phyloP scores from a whole-genome alignment of 306 rosid genomes.

The Vigna angularis region DNA sequence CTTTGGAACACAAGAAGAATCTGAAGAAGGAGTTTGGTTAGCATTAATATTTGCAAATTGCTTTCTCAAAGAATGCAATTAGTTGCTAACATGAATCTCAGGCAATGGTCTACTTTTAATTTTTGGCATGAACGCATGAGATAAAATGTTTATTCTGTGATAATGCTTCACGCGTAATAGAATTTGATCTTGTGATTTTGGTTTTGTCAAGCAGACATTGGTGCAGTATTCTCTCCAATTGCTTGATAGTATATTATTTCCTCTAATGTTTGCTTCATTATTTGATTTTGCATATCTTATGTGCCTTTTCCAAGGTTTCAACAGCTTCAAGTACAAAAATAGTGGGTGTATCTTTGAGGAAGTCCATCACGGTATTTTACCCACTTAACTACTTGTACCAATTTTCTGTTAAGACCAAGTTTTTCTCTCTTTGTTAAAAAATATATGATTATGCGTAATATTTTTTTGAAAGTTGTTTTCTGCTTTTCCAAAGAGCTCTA shows the following conservation, averaged over 20 bases:
- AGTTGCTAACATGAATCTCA: neutral
- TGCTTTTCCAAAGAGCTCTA: neutral
- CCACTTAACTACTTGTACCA: neutral
- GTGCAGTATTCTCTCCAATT: slow-evolving; percentile 19
- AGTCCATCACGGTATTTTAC: slow-evolving; percentile 65
- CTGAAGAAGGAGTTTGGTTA: slow-evolving; percentile 74
- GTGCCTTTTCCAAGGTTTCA: slow-evolving; percentile 55
- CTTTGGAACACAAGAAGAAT: slow-evolving; percentile 69
- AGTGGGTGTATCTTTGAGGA: slow-evolving; percentile 54
- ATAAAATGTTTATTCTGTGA: too few species aligned
- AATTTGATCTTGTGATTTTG: slow-evolving; percentile 23
- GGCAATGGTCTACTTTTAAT: too few species aligned
- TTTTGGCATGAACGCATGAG: too few species aligned
- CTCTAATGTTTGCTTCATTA: slow-evolving; percentile 22
- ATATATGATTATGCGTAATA: neutral
- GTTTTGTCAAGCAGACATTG: neutral
- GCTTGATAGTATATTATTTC: slow-evolving; percentile 8
- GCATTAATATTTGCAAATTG: slow-evolving; percentile 28
- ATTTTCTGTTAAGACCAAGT: neutral
- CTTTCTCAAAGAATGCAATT: neutral
- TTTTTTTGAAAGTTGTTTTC: neutral
- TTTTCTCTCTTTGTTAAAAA: neutral
- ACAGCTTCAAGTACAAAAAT: slow-evolving; percentile 54
- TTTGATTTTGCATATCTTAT: slow-evolving; percentile 25
- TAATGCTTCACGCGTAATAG: slow-evolving; percentile 9